phyloP scores from a whole-genome alignment of 139 green algal species.

The Chlorella sp. region DNA sequence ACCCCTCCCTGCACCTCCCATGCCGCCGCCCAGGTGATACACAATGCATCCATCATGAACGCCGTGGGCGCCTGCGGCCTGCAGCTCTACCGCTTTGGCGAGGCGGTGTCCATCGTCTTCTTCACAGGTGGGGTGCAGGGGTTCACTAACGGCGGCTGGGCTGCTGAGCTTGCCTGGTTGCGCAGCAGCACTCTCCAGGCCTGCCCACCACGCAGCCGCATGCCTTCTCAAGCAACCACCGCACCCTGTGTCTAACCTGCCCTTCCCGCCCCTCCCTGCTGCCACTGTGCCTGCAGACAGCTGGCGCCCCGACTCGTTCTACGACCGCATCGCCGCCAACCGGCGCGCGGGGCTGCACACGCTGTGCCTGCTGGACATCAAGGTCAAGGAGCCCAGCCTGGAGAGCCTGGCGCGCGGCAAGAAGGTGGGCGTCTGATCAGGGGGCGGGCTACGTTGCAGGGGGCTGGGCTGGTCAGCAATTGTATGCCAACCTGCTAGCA shows the following conservation, averaged over 20 bases:
- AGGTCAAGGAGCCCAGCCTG: slow-evolving; percentile 86
- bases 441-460: too few relatives aligned
- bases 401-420: slow-evolving; percentile 86
- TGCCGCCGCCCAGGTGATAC: slow-evolving; percentile 79
- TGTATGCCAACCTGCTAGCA: too few relatives aligned
- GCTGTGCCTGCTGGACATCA: slow-evolving; percentile 96
- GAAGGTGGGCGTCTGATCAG: slow-evolving; percentile 48
- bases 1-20: not conserved
- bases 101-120: slow-evolving; percentile 96
- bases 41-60: slow-evolving; percentile 99
- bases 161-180: too few relatives aligned
- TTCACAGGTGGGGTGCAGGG: slow-evolving; percentile 80
- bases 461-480: too few relatives aligned
- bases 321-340: slow-evolving; percentile 78
- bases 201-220: too few relatives aligned
- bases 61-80: slow-evolving; percentile 93
- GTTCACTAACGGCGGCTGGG: too few relatives aligned
- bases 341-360: slow-evolving; percentile 89
- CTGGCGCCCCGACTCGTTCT: slow-evolving; percentile 96
- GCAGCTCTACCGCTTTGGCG: slow-evolving; percentile 97
- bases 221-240: too few relatives aligned
- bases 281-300: slow-evolving; percentile 57
- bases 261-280: not conserved
- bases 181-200: too few relatives aligned
- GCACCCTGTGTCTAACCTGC: too few relatives aligned